Evolutionary conservation across 2,329 filamentous ascomycete species (phyloP).

Genomic region (Aspergillus sp.): DNA sequence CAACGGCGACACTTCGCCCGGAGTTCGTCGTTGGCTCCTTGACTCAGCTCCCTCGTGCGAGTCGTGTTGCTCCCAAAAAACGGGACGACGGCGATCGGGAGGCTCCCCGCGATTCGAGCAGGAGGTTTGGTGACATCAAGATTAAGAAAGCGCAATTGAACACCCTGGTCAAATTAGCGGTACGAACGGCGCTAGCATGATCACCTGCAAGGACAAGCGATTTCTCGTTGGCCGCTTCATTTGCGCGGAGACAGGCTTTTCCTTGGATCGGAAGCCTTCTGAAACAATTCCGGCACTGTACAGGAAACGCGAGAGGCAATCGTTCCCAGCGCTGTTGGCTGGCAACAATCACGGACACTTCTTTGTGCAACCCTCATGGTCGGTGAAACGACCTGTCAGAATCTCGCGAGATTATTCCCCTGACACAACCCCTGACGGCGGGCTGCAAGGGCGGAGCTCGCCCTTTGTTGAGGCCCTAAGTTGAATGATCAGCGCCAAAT

Average conservation of each 20-base stretch:
- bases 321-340: background rate
- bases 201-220: slow-evolving; percentile 19
- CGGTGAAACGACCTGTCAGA: slow-evolving; percentile 23
- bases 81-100: slow-evolving; percentile 10
- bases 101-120: background rate
- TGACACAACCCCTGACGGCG: slow-evolving; percentile 15
- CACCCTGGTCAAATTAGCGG: slow-evolving; percentile 5
- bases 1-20: background rate
- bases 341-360: background rate
- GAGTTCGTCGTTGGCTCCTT: background rate
- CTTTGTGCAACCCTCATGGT: slow-evolving; percentile 5
- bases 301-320: background rate
- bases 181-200: slow-evolving; percentile 7
- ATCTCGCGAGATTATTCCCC: slow-evolving; percentile 7
- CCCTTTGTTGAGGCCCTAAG: background rate
- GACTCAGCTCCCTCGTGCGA: background rate
- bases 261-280: slow-evolving; percentile 9
- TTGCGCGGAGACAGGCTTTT: slow-evolving; percentile 2
- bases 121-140: background rate
- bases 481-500: slow-evolving; percentile 12
- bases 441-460: slow-evolving; percentile 14
- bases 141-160: background rate
- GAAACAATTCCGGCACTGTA: slow-evolving; percentile 11
- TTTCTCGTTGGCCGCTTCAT: slow-evolving; percentile 9
- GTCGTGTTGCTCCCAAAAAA: background rate